Evolutionary conservation across 2,329 filamentous ascomycete genomes (phyloP), one percentile per base, ranked within the genome.

Genomic region (Ophiosphaerella korrae): DNA sequence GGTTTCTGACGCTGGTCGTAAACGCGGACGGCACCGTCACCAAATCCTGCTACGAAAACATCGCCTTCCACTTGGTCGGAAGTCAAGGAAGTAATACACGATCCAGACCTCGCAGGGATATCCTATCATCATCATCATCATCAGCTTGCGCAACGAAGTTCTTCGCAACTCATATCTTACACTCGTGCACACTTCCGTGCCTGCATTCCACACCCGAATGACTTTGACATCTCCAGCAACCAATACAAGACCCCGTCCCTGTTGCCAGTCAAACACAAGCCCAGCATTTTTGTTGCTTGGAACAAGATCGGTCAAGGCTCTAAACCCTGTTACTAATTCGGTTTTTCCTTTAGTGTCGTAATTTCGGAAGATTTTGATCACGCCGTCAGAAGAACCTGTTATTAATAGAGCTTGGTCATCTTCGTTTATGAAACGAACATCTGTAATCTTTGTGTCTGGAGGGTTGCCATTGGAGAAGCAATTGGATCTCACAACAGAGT

Each of bases 51-150:
- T 9, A 96, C 89, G 66, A 99, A 97, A 39, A 97, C 86, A 67
- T 97, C 92, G 37, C 94, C 94, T 45, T 95, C 96, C 75, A 99
- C 96, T 80, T 97, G 94, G 74, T 99, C 94, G 13, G 92, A 96
- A 2, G 94, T 97, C 57, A 99, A 78, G 7, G 92, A 95, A 4
- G 94, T 99, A 55, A 99, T 94, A 73, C 93, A 97, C 13, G 92
- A 96, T 31, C 92, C 92, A 0, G 93, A 97, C 31, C 94, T 88
- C 9, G 94, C 94, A 31, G 92, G 92, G 45, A 99, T 97, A 70
- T 99, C 94, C 79, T 83, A 50, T 49, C 7, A 40, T 38, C 44
- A 44, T 67, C 18, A 50, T 49, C 7, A 40, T 38, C 44, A 44
- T 67, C 18, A 64, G 58, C 42, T 34, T 16, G 31, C 8, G 21